Conservation (phyloP, 202 grass and related monocot species). For the Miscanthus sacchariflorus region DNA sequence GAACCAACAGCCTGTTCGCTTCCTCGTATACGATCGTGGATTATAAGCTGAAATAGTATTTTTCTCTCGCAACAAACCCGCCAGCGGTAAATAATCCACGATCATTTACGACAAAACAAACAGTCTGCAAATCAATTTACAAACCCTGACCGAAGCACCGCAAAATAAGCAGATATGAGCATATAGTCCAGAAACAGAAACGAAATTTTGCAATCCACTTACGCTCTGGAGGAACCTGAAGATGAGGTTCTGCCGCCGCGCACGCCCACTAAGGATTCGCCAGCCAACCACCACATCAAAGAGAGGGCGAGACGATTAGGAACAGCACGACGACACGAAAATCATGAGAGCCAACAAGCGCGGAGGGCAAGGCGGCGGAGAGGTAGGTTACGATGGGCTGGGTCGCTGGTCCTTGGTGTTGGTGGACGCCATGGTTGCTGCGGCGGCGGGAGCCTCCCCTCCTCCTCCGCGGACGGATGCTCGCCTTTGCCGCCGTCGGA, state of each 20-base stretch:
- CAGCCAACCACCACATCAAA: slow-evolving; percentile 2
- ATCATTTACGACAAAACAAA: no score
- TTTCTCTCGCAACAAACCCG: no score
- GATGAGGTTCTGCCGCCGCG: slow-evolving; percentile 78
- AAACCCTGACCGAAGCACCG: background rate
- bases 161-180: background rate
- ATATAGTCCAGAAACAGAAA: background rate
- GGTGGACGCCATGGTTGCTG: slow-evolving; percentile 87
- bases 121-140: background rate
- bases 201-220: slow-evolving; percentile 35
- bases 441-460: background rate
- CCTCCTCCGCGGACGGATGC: background rate
- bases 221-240: slow-evolving; percentile 98
- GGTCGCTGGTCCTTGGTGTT: slow-evolving; percentile 69
- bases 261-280: slow-evolving; percentile 13
- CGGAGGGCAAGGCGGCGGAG: background rate
- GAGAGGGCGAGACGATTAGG: slow-evolving; percentile 21
- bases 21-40: no score
- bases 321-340: background rate
- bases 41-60: no score
- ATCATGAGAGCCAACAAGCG: background rate
- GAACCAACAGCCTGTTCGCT: background rate
- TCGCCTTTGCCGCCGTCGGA: no score
- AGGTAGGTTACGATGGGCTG: slow-evolving; percentile 67
- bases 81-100: no score